phyloP scores from a whole-genome alignment of 441 rosid species.

The Erodium moschatum region DNA sequence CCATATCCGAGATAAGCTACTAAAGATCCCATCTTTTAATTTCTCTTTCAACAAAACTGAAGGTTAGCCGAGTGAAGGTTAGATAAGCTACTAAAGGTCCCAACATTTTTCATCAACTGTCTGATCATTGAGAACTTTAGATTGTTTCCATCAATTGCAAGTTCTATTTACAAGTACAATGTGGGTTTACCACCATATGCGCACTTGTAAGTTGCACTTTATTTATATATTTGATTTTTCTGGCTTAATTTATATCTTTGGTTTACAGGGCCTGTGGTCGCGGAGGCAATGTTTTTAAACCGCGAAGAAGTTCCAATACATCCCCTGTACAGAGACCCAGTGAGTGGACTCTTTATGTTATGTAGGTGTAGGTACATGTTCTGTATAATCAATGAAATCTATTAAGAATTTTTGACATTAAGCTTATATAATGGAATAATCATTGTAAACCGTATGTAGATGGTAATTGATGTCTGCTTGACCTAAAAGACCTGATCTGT shows the following conservation, averaged over 20 bases:
- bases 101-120: background rate
- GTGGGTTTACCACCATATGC: background rate
- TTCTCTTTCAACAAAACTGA: background rate
- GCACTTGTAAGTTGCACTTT: background rate
- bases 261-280: conserved; percentile 76
- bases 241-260: background rate
- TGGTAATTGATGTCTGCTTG: background rate
- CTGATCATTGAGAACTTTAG: background rate
- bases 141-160: background rate
- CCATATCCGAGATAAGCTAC: background rate
- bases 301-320: conserved; percentile 75
- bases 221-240: background rate
- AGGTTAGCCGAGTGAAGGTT: background rate
- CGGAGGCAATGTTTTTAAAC: conserved; percentile 87
- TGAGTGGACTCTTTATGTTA: conserved; percentile 32
- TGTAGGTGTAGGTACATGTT: conserved; percentile 7
- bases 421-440: background rate
- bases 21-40: background rate
- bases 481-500: background rate
- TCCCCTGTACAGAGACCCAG: conserved; percentile 92
- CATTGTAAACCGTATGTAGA: background rate
- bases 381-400: background rate
- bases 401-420: background rate
- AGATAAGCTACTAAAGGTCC: too few relatives aligned
- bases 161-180: background rate